phyloP scores from a whole-genome alignment of 305 asterid genomes.

The Fraxinus baroniana region DNA sequence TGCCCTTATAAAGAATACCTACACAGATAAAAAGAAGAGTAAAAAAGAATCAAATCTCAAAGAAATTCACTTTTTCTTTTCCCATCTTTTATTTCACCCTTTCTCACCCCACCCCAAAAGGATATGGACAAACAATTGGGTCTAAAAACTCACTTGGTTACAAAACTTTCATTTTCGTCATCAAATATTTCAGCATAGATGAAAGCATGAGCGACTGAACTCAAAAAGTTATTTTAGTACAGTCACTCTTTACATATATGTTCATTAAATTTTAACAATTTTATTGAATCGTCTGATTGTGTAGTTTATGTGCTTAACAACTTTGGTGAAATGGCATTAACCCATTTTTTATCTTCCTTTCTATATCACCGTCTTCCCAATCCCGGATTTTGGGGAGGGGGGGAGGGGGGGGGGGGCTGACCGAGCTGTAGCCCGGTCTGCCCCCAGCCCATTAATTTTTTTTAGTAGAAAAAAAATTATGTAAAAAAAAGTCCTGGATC shows the following conservation, averaged over 20 bases:
- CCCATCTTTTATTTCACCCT: constrained; percentile 25
- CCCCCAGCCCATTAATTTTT: no score
- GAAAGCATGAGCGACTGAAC: not conserved
- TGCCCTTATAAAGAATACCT: constrained; percentile 37
- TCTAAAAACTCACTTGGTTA: not conserved
- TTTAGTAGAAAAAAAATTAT: no score
- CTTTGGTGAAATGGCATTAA: not conserved
- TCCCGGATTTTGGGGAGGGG: no score
- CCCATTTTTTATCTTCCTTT: not conserved
- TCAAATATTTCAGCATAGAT: not conserved
- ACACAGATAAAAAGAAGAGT: constrained; percentile 41
- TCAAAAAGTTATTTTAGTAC: no score
- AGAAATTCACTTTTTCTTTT: constrained; percentile 43
- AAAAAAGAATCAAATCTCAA: constrained; percentile 51
- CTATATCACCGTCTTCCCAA: no score
- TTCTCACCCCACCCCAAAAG: constrained; percentile 1
- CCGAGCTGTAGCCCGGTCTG: no score
- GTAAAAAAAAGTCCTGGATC: no score
- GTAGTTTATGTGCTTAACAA: not conserved
- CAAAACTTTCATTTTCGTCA: not conserved
- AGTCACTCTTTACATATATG: not conserved
- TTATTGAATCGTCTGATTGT: no score
- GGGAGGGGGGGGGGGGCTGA: no score
- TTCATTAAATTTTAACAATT: no score
- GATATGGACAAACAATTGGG: not conserved